A percentile compares a stretch with the other conserved stretches of the same genome.
Conservation (phyloP, 805 yeast genomes). For the Candida alai region DNA sequence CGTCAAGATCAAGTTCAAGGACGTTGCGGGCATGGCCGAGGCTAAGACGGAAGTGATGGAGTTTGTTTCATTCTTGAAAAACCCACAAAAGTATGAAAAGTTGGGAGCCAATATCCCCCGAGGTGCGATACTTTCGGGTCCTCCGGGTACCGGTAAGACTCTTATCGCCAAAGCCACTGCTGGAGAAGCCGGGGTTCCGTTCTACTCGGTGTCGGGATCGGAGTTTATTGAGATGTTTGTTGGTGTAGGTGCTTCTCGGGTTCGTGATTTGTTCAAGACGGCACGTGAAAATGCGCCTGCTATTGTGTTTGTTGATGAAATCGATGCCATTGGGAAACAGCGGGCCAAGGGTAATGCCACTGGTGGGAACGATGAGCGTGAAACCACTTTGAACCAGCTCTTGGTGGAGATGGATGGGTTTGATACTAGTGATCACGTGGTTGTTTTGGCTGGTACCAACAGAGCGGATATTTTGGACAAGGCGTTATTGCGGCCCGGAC, state of each 20-base stretch:
- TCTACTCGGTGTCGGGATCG: slow-evolving; percentile 92
- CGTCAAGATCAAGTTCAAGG: slow-evolving; percentile 82
- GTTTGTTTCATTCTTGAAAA: slow-evolving; percentile 87
- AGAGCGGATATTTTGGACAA: slow-evolving; percentile 90
- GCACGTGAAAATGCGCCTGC: slow-evolving; percentile 95
- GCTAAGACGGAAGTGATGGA: slow-evolving; percentile 98
- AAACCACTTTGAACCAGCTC: slow-evolving; percentile 90
- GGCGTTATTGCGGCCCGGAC: slow-evolving; percentile 94
- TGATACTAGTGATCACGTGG: slow-evolving; percentile 84
- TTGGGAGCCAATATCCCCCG: slow-evolving; percentile 97
- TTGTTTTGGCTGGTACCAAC: slow-evolving; percentile 96
- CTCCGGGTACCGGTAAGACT: slow-evolving; percentile 99
- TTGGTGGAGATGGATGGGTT: slow-evolving; percentile 99
- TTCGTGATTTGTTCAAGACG: slow-evolving; percentile 87
- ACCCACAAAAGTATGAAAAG: slow-evolving; percentile 85
- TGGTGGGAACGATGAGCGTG: slow-evolving; percentile 95
- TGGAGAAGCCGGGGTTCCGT: slow-evolving; percentile 98
- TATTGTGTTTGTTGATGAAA: slow-evolving; percentile 96
- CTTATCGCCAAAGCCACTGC: slow-evolving; percentile 97
- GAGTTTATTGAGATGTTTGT: slow-evolving; percentile 99
- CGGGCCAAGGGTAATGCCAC: slow-evolving; percentile 67
- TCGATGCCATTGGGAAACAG: slow-evolving; percentile 98
- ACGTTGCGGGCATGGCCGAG: slow-evolving; percentile 97
- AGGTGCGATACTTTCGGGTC: slow-evolving; percentile 96
- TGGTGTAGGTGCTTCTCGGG: slow-evolving; percentile 98